Evolutionary conservation across 495 filamentous ascomycete species (phyloP).

Genomic region (Bacidia rubella): DNA sequence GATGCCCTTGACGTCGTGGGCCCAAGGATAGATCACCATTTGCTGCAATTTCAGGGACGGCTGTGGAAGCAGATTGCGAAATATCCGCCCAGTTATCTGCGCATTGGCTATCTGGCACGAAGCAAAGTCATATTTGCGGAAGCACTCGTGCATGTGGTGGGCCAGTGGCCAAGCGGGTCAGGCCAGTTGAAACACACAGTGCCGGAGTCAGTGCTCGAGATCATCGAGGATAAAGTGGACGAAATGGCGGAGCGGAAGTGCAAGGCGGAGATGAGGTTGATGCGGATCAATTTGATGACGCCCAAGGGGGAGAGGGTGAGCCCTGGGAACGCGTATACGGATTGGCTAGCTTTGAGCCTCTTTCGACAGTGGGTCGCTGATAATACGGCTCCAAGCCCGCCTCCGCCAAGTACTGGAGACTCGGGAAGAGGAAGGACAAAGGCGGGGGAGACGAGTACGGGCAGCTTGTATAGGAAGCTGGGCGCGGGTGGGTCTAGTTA

Average conservation of each 20-base stretch:
- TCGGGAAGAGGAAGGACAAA: slow-evolving; percentile 17
- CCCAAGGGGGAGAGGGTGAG: slow-evolving; percentile 65
- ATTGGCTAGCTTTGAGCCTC: slow-evolving; percentile 73
- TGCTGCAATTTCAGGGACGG: slow-evolving; percentile 75
- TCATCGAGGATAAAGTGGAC: slow-evolving; percentile 83
- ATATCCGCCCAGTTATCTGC: slow-evolving; percentile 82
- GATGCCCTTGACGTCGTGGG: slow-evolving; percentile 80
- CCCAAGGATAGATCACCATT: slow-evolving; percentile 80
- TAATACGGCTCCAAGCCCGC: slow-evolving; percentile 58
- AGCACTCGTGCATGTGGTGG: slow-evolving; percentile 80
- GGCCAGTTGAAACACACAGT: slow-evolving; percentile 60
- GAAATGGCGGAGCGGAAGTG: slow-evolving; percentile 61
- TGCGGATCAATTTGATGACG: slow-evolving; percentile 68
- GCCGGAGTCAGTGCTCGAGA: slow-evolving; percentile 60
- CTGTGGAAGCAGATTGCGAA: slow-evolving; percentile 91
- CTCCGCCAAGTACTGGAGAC: slow-evolving; percentile 29
- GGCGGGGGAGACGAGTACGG: slow-evolving; percentile 14
- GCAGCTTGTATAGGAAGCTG: slow-evolving; percentile 55
- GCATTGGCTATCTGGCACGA: slow-evolving; percentile 72
- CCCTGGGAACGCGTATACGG: slow-evolving; percentile 62
- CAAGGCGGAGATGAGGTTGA: slow-evolving; percentile 59
- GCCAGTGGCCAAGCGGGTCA: slow-evolving; percentile 73
- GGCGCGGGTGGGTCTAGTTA: slow-evolving; percentile 49
- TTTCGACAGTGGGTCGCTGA: slow-evolving; percentile 88
- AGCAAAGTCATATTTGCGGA: slow-evolving; percentile 81